Percentiles rank a stretch among this genome's conserved stretches.
phyloP scores from a whole-genome alignment of 345 rosid genomes.

The Salix koriyanagi region DNA sequence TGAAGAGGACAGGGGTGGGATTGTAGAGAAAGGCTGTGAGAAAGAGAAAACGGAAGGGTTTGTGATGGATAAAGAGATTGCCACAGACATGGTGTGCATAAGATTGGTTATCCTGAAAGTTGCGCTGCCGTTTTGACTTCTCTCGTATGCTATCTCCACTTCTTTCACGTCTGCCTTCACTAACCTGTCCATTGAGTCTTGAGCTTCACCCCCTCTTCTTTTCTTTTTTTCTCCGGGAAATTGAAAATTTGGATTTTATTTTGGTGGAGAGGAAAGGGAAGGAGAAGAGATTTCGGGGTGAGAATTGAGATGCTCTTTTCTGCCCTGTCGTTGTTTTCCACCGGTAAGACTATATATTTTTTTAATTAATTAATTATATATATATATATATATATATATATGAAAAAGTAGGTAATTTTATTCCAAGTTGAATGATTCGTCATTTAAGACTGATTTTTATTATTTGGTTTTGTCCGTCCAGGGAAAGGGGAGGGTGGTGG shows the following conservation, averaged over 20 bases:
- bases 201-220: neutral
- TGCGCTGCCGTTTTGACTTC: slow-evolving; percentile 37
- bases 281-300: slow-evolving; percentile 1
- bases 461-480: no score
- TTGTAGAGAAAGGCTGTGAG: slow-evolving; percentile 34
- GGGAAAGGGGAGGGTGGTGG: no score
- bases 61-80: slow-evolving; percentile 51
- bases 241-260: slow-evolving; percentile 11
- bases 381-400: no score
- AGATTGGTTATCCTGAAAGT: slow-evolving; percentile 50
- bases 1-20: slow-evolving; percentile 51
- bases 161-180: slow-evolving; percentile 55
- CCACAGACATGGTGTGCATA: slow-evolving; percentile 79
- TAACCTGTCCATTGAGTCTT: slow-evolving; percentile 51
- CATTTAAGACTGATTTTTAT: neutral
- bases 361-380: no score
- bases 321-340: neutral
- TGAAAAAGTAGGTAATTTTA: no score
- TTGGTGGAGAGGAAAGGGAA: slow-evolving; percentile 4
- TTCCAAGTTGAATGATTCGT: neutral
- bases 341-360: neutral
- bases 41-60: slow-evolving; percentile 43
- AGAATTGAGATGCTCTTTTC: neutral
- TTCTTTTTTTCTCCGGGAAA: no score
- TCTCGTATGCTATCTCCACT: slow-evolving; percentile 40